Conservation (phyloP, 2,329 filamentous ascomycete genomes). For the Aspergillus viridinutans region DNA sequence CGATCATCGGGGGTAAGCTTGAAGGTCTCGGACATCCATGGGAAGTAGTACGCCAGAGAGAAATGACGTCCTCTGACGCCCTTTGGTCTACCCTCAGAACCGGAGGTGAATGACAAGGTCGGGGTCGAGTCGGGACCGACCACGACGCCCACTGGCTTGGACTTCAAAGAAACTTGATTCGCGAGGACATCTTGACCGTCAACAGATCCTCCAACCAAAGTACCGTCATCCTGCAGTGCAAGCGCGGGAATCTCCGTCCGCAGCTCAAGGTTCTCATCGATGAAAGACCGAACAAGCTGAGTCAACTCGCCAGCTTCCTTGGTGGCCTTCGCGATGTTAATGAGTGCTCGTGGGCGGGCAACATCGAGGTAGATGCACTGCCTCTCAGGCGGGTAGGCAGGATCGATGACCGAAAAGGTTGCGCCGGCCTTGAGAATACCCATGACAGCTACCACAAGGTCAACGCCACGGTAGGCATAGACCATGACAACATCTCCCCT, state of each 20-base stretch:
- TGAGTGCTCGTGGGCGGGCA: conserved; percentile 66
- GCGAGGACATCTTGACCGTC: conserved; percentile 66
- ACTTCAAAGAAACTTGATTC: conserved; percentile 48
- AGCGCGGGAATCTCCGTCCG: conserved; percentile 72
- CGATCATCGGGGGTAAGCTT: conserved; percentile 65
- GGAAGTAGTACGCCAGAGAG: conserved; percentile 78
- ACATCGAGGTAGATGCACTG: conserved; percentile 83
- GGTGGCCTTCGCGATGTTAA: conserved; percentile 69
- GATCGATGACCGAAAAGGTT: conserved; percentile 65
- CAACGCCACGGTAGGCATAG: conserved; percentile 77
- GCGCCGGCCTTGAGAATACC: conserved; percentile 61
- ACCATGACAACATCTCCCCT: conserved; percentile 91
- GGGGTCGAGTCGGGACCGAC: conserved; percentile 83
- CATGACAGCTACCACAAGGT: conserved; percentile 75
- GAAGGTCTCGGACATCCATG: conserved; percentile 89
- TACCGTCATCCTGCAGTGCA: conserved; percentile 66
- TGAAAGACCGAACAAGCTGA: conserved; percentile 60
- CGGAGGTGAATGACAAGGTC: conserved; percentile 70
- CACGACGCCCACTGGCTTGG: conserved; percentile 62
- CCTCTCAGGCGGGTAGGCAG: conserved; percentile 72
- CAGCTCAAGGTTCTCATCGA: conserved; percentile 67
- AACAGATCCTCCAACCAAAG: conserved; percentile 63
- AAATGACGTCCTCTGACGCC: conserved; percentile 86
- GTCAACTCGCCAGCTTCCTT: conserved; percentile 63
- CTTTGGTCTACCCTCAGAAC: conserved; percentile 74